These are phyloP conservation scores for Aspergillus olivimuriae DNA, from an alignment of 495 filamentous ascomycete genomes.

Conservation along the genomic window DNA sequence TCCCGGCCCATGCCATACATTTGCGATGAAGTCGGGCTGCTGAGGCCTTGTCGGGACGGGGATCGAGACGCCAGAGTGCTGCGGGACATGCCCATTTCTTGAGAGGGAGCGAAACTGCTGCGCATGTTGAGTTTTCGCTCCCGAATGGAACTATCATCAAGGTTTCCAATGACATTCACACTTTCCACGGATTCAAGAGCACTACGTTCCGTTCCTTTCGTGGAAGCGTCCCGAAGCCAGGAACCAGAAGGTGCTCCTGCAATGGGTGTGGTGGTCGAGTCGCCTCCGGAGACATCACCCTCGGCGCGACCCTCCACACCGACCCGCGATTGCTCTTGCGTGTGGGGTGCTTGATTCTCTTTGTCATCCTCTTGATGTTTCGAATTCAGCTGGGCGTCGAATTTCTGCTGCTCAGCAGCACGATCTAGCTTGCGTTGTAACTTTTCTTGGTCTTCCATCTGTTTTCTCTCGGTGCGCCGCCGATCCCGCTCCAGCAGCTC, in stretches of 20 bases:
- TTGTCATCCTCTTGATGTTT: neutral
- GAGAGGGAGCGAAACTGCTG: conserved; percentile 35
- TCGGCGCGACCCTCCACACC: neutral
- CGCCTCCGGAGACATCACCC: neutral
- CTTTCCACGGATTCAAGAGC: conserved; percentile 29
- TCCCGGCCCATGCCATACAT: conserved; percentile 40
- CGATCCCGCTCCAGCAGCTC: conserved; percentile 82
- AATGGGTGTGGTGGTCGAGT: conserved; percentile 6
- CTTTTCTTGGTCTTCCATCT: conserved; percentile 62
- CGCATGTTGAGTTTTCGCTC: conserved; percentile 24
- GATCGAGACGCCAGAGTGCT: conserved; percentile 52
- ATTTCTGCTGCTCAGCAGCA: conserved; percentile 60
- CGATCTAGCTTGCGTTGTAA: conserved; percentile 61
- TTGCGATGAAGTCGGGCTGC: conserved; percentile 49
- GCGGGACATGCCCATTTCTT: conserved; percentile 44
- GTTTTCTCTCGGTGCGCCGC: conserved; percentile 67
- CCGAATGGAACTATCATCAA: conserved; percentile 34
- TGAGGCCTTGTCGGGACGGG: conserved; percentile 44
- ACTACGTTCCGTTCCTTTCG: conserved; percentile 18
- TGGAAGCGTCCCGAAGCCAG: conserved; percentile 28
- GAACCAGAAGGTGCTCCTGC: conserved; percentile 20
- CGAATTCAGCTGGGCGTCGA: conserved; percentile 8
- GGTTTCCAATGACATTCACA: conserved; percentile 28
- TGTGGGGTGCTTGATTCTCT: neutral
- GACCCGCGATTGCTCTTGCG: too few relatives aligned